phyloP scores from a whole-genome alignment of 768 basidiomycete genomes.

The Tricholoma bakamatsutake region DNA sequence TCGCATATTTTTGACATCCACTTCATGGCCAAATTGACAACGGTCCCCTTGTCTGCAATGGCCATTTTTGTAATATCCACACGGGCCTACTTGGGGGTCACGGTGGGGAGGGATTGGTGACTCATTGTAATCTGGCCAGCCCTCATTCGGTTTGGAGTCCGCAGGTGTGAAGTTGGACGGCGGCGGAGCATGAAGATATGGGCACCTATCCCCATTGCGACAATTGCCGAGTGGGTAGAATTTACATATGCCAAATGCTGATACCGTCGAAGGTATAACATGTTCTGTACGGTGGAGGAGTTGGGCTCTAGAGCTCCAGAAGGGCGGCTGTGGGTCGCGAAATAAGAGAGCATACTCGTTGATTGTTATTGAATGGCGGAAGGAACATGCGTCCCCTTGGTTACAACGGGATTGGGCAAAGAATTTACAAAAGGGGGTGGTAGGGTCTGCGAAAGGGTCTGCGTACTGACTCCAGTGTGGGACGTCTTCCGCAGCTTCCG shows the following conservation, averaged over 20 bases:
- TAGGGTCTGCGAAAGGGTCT: constrained; percentile 29
- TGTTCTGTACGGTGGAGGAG: neutral
- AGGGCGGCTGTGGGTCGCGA: constrained; percentile 30
- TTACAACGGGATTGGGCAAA: constrained; percentile 31
- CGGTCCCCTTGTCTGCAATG: constrained; percentile 9
- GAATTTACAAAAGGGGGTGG: constrained; percentile 33
- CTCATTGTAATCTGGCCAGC: neutral
- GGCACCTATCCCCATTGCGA: constrained; percentile 32
- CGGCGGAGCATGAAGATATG: constrained; percentile 26
- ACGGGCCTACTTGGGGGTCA: constrained; percentile 8
- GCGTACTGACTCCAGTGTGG: constrained; percentile 41
- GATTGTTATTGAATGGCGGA: constrained; percentile 35
- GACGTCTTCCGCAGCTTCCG: constrained; percentile 15
- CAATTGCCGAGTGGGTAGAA: constrained; percentile 34
- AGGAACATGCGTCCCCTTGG: constrained; percentile 26
- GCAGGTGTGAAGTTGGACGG: constrained; percentile 6
- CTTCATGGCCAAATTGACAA: constrained; percentile 9
- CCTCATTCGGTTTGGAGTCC: neutral
- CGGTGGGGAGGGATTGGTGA: neutral
- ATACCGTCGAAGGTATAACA: constrained; percentile 1
- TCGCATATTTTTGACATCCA: neutral
- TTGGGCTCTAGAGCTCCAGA: constrained; percentile 16
- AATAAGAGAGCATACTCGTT: constrained; percentile 35
- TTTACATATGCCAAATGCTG: constrained; percentile 19
- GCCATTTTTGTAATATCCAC: constrained; percentile 17